Base-by-base conservation (phyloP, 108 stramenopile species). In the Skeletonema tropicum region DNA sequence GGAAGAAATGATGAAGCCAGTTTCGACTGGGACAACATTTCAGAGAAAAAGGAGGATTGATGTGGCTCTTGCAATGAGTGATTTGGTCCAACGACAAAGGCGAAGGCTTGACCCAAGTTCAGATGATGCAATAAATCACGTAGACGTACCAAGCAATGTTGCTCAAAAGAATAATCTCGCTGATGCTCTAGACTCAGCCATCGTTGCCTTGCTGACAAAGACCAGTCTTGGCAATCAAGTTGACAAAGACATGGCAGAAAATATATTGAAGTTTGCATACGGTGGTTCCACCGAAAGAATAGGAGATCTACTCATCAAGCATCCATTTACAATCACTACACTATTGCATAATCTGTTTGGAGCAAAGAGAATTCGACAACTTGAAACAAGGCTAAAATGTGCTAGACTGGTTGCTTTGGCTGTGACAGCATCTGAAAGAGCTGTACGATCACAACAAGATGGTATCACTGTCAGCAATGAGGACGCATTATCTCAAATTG, bases 41-140 rank as follows among this genome's bases (percentile, higher is more conserved):
- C 86, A 88, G 75, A 85, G 88, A 17, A 95, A 95, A 60, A 86
- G 94, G 15, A 82, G 90, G 49, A 75, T 91, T 6, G 94, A 95
- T 75, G 81, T 93, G 25, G 86, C 92, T 10, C 73, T 92, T 7
- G 89, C 87, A 15, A 86, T 88, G 55, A 89, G 90, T 72, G 92
- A 92, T 21, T 82, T 92, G 13, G 66, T 86, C 55, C 94, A 95
- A 63, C 77, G 88, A 2, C 86, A 93, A 67, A 75, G 92, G 19
- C 79, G 86, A 23, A 83, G 87, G 32, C 39, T 85, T 39, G 55
- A 81, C 41, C 87, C 75, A 15, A 59, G 68, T 41, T 45, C 66
- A 10, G 72, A 71, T 31, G 57, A 69, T 67, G 42, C 23, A 14
- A 30, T 35, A n/a, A 64, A 41, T 10, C 38, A 65, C 6, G 6